Percentiles rank a stretch among this genome's conserved stretches.
phyloP scores from a whole-genome alignment of 225 moss, liverwort and hornwort genomes.

The Marchantia polymorpha region DNA sequence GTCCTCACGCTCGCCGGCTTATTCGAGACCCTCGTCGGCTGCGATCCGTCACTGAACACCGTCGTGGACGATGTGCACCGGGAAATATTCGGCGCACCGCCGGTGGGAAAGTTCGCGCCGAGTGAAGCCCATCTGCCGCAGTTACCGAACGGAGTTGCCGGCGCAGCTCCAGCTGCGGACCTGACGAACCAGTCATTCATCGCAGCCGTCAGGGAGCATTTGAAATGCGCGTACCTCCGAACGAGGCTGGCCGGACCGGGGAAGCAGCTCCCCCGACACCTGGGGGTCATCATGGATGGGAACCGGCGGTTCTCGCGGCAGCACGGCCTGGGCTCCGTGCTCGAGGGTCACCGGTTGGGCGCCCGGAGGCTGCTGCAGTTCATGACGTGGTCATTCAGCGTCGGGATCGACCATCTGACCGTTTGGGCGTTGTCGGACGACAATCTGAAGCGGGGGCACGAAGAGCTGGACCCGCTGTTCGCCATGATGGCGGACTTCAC shows the following conservation, averaged over 20 bases:
- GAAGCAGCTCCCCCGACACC: not conserved
- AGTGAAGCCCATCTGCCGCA: not conserved
- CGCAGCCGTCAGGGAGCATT: not conserved
- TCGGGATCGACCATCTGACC: not conserved
- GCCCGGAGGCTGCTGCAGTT: not conserved
- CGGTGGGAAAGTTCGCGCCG: not conserved
- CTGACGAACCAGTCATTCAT: not conserved
- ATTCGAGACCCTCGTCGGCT: not conserved
- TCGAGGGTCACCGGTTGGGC: not conserved
- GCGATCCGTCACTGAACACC: not conserved
- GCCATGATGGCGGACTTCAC: not conserved
- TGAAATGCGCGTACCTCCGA: constrained; percentile 7
- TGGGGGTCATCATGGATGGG: constrained; percentile 22
- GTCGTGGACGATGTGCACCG: not conserved
- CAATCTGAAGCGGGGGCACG: constrained; percentile 6
- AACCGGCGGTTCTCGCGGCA: constrained; percentile 1
- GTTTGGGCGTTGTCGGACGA: constrained; percentile 11
- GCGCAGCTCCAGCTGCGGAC: not conserved
- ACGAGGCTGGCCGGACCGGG: not conserved
- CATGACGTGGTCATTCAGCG: constrained; percentile 17
- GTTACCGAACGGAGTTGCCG: not conserved
- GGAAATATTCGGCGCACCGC: constrained; percentile 1
- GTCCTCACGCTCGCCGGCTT: constrained; percentile 1
- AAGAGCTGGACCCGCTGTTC: constrained; percentile 7
- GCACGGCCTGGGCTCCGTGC: not conserved